phyloP scores from a whole-genome alignment of 176 grass and related monocot genomes.

The Bonia amplexicaulis region DNA sequence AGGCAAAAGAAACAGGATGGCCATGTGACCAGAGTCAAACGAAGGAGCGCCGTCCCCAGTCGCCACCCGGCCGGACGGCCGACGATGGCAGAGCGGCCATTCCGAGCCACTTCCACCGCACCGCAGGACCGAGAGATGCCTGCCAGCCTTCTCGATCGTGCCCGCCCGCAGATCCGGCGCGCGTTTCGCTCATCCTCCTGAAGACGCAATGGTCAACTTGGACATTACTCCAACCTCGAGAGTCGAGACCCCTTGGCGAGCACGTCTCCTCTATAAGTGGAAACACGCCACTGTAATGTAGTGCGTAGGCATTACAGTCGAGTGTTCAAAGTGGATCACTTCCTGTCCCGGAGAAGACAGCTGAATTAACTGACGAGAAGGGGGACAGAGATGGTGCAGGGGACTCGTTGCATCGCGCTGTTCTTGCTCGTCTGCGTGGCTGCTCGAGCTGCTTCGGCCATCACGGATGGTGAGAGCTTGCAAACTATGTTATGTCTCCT shows the following conservation, averaged over 20 bases:
- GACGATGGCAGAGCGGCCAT: not conserved
- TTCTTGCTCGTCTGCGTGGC: constrained; percentile 19
- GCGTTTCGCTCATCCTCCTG: constrained; percentile 5
- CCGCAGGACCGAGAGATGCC: constrained; percentile 5
- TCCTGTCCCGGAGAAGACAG: not conserved
- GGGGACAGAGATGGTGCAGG: not conserved
- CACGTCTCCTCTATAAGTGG: constrained; percentile 11
- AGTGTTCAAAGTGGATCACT: not conserved
- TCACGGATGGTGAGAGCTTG: constrained; percentile 36
- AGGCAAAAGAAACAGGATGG: not conserved
- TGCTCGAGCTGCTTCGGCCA: not conserved
- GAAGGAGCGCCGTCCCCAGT: constrained; percentile 17
- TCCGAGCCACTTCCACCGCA: not conserved
- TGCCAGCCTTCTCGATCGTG: constrained; percentile 19
- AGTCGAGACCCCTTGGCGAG: not conserved
- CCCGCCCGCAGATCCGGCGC: constrained; percentile 23
- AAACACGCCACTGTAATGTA: not conserved
- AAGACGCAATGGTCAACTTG: constrained; percentile 12
- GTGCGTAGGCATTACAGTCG: not conserved
- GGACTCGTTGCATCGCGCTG: not conserved
- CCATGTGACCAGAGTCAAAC: constrained; percentile 14
- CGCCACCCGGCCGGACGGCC: not conserved
- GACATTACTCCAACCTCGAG: not conserved
- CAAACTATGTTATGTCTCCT: not conserved
- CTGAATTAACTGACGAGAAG: not conserved